Evolutionary conservation across 768 basidiomycete species (phyloP), one percentile per base, ranked within the genome.

Genomic region (Serendipita indica): DNA sequence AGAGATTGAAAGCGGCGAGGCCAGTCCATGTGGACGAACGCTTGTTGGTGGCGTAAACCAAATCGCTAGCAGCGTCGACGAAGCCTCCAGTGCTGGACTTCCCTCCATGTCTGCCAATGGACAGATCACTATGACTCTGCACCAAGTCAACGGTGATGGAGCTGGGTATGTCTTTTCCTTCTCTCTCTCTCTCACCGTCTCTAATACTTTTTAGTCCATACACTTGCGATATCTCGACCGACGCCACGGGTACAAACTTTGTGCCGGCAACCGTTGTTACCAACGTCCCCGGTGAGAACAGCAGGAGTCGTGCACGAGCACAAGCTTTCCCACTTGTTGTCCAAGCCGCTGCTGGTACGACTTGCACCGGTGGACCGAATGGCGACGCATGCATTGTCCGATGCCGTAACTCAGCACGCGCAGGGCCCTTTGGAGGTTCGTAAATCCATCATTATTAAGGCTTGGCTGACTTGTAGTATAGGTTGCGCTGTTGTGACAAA

Each of bases 391-490:
- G 64, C 61, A 39, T 64, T 33, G 56, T 64, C 35, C 64, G 64
- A 16, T 60, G 63, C 62, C 63, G 59, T 57, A 64, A 64, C 59
- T 54, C 35, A 22, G 62, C 62, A 28, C 57, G 54, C 10, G 68
- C 68, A 7, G 68, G 68, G n/a, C 68, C 68, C n/a, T 69, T 69
- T 60, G 68, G 68, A 13, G 66, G 68, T 66, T 12, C 64, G 49
- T 54, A 27, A 16, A 28, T 32, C 4, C 30, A 10, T n/a, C 45
- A 16, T 25, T 46, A 10, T 46, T 46, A 12, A 10, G 22, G 10
- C 22, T 46, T 46, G 13, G 10, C 13, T n/a, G 12, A 12, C 35
- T 39, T 39, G 18, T 39, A 12, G 35, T 39, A 39, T n/a, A 39
- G 18, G 35, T 1, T 20, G 12, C 45, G 45, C 5, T n/a, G 5